Evolutionary conservation across 2,329 filamentous ascomycete species (phyloP), one percentile per base, ranked within the genome.

Genomic region (Sarocladium strictum): DNA sequence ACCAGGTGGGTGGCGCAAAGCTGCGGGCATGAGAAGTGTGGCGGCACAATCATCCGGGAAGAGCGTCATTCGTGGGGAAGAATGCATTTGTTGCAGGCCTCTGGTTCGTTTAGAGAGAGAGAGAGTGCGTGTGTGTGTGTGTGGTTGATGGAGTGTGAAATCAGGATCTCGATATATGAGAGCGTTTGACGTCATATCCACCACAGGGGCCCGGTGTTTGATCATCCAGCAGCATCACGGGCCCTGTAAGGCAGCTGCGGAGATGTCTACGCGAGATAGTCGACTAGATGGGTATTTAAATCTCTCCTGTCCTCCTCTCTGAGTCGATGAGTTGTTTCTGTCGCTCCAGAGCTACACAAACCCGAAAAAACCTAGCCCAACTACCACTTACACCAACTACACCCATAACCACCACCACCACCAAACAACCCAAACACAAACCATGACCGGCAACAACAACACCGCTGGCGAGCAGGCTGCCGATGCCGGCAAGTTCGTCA

Each of bases 401-500:
- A n/a, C n/a, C n/a, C n/a, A n/a, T n/a, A 38, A 38, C 35, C 35
- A 49, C 43, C 5, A 17, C 6, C n/a, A 49, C 14, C 26, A 7
- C 7, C 6, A 35, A 55, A 17, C 33, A 53, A 54, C 29, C 53
- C 55, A 56, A 29, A 26, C 52, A 41, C 51, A 57, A 49, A 51
- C 23, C 47, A 51, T 61, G 58, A 49, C 53, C 41, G 60, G 58
- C 60, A 60, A 61, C 47, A 62, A 58, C 32, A 59, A 55, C 55
- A 60, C 59, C 33, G 51, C 56, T 26, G 62, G 63, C 24, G 66
- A 67, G 55, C 60, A 66, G 53, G 64, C 65, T 45, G 63, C 65
- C 21, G 71, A 68, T 55, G 70, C 62, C 24, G 64, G 65, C 45
- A 67, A 72, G 54, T 71, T 72, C 56, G 62, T 72, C 58, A 75